Percentiles rank a stretch among this genome's conserved stretches.
Evolutionary conservation across 306 rosid genomes (phyloP).

Genomic region (Carpinus fangiana): DNA sequence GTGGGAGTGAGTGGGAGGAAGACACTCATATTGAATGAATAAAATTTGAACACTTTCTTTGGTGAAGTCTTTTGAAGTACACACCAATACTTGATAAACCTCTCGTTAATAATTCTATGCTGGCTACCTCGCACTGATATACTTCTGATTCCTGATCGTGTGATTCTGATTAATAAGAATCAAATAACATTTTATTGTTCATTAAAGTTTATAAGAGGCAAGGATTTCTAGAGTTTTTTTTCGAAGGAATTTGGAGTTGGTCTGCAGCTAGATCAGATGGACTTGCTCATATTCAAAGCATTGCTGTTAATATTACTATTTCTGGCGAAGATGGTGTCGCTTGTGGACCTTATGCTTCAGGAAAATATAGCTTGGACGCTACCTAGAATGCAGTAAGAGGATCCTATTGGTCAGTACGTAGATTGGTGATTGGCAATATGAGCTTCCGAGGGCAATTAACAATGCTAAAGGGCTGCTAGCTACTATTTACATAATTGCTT

Average conservation of each 20-base stretch:
- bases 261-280: too few relatives aligned
- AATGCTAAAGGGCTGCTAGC: not conserved
- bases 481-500: not conserved
- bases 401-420: too few relatives aligned
- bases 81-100: not conserved
- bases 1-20: not conserved
- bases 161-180: not conserved
- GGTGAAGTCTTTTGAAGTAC: not conserved
- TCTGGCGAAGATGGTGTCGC: too few relatives aligned
- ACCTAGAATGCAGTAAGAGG: too few relatives aligned
- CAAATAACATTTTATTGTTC: not conserved
- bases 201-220: not conserved
- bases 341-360: too few relatives aligned
- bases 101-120: not conserved
- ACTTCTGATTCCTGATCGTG: not conserved
- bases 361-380: too few relatives aligned
- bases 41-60: not conserved
- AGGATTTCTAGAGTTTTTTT: too few relatives aligned
- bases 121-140: not conserved
- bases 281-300: too few relatives aligned
- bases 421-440: too few relatives aligned
- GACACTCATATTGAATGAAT: not conserved
- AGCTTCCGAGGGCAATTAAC: not conserved
- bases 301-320: too few relatives aligned
- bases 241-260: too few relatives aligned